These are phyloP conservation scores for Ashbya aceris DNA, from an alignment of 1,139 yeast species.

Conservation along the genomic window DNA sequence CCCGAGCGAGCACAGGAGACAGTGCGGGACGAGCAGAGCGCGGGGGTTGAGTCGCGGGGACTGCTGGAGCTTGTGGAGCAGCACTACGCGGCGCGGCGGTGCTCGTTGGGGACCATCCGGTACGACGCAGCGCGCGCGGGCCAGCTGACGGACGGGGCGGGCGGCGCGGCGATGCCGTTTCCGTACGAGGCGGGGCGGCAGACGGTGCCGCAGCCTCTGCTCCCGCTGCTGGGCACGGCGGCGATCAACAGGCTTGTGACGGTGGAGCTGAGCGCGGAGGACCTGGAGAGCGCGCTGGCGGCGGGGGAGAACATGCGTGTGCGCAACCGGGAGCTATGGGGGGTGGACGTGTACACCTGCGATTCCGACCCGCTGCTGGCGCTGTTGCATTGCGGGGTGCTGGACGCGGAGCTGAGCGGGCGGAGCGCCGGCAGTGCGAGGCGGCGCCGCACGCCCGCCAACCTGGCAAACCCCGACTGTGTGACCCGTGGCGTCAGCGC, in stretches of 20 bases:
- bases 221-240: conserved; percentile 19
- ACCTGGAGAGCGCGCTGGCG: conserved; percentile 22
- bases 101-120: conserved; percentile 14
- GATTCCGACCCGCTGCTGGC: conserved; percentile 79
- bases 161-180: conserved; percentile 21
- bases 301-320: conserved; percentile 14
- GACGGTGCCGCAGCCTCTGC: conserved; percentile 20
- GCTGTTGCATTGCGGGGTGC: conserved; percentile 64
- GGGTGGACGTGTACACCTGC: conserved; percentile 85
- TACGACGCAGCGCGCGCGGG: conserved; percentile 22
- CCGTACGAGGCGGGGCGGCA: conserved; percentile 13
- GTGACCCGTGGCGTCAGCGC: conserved; percentile 29
- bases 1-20: background rate
- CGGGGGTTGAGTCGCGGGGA: conserved; percentile 14
- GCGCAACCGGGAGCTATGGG: conserved; percentile 66
- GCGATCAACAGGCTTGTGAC: conserved; percentile 18
- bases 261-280: conserved; percentile 17
- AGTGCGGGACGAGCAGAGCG: background rate
- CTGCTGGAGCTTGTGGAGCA: conserved; percentile 13
- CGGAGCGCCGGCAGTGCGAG: conserved; percentile 8
- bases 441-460: conserved; percentile 30
- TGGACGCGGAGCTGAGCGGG: conserved; percentile 34
- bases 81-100: conserved; percentile 11
- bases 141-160: conserved; percentile 4
- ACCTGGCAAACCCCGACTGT: conserved; percentile 24